Evolutionary conservation across 2,329 filamentous ascomycete species (phyloP), one percentile per base, ranked within the genome.

Genomic region (Cytospora chrysosperma): DNA sequence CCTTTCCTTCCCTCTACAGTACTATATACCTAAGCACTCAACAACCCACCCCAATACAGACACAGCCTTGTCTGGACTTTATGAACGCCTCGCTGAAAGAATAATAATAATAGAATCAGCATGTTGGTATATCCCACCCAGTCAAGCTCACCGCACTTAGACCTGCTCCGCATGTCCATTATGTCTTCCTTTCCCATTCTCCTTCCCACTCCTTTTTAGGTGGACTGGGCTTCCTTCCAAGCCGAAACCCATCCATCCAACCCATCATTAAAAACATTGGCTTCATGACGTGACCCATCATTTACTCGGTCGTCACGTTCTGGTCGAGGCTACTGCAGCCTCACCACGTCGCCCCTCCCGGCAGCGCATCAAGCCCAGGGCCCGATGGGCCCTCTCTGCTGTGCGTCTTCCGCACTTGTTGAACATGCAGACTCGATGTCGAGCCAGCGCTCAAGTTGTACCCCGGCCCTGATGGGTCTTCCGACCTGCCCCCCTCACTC

Each of bases 401-500:
- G 65, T 56, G 70, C 70, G 69, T 70, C 72, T 74, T 78, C 62
- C 77, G 75, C 67, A 68, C 77, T 60, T 78, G 75, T 66, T 82
- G 83, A 19, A 76, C 78, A n/a, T 75, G 70, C 68, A 84, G 73
- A 69, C 81, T 85, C 28, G 77, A 78, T 62, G 79, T 77, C 57
- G 78, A 74, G n/a, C 82, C 82, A 0, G 82, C 81, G 63, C 79
- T 81, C 62, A 88, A 72, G 40, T 87, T 81, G 80, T 84, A 88
- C 8, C 86, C 84, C 0, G 85, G 85, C 49, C 88, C 85, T 1
- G 85, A 85, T 13, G 85, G 64, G 26, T 64, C 66, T 37, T 70
- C 69, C 8, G 67, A 64, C 28, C 72, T 69, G 57, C 62, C 69
- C 7, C 65, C 69, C 50, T 58, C 72, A 67, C 54, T 68, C 27